Conservation (phyloP, 768 basidiomycete genomes). For the Candolleomyces efflorescens region DNA sequence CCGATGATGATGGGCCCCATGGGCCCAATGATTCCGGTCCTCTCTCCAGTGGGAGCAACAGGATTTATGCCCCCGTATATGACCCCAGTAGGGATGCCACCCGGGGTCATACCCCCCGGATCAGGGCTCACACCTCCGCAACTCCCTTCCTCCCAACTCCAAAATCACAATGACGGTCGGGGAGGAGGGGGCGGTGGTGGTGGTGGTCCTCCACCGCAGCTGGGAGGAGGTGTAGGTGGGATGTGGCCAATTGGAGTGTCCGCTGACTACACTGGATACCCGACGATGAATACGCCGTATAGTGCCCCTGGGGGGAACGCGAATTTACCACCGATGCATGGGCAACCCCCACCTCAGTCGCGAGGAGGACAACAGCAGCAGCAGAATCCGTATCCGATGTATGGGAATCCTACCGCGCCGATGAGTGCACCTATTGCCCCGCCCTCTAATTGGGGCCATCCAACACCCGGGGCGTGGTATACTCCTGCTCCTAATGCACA, state of each 20-base stretch:
- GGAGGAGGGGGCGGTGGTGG: background rate
- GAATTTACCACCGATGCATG: background rate
- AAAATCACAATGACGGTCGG: background rate
- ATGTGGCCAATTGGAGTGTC: background rate
- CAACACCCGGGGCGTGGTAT: background rate
- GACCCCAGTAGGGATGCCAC: background rate
- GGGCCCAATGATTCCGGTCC: background rate
- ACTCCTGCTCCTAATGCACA: background rate
- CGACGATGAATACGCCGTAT: background rate
- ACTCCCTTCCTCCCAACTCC: background rate
- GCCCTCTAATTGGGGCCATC: too few species aligned
- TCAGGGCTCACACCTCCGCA: background rate
- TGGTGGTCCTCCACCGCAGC: background rate
- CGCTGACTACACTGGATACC: slow-evolving; percentile 4
- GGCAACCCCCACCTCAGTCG: background rate
- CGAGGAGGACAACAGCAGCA: background rate
- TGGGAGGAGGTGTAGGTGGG: background rate
- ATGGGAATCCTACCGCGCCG: background rate
- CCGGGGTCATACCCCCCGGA: background rate
- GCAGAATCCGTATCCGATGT: background rate
- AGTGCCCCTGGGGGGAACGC: background rate
- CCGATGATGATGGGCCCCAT: background rate
- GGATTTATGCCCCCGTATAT: background rate
- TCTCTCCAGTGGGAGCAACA: background rate
- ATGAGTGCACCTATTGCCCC: background rate